Evolutionary conservation across 352 stramenopile species (phyloP), one percentile per base, ranked within the genome.

Genomic region (Phytophthora syringae): DNA sequence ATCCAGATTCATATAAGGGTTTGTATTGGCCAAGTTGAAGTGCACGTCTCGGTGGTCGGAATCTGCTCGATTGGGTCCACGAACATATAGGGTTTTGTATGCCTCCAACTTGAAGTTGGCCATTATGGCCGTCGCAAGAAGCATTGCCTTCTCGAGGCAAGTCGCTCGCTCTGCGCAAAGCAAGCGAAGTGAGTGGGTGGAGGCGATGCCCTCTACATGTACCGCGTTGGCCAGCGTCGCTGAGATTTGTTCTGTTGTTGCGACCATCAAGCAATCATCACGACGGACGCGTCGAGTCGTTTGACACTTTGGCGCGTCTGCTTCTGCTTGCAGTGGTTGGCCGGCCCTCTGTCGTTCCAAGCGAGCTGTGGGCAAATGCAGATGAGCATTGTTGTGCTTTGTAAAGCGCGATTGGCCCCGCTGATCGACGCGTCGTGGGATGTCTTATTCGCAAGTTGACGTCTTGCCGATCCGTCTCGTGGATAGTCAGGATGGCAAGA

Each of bases 401-500:
- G n/a, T n/a, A n/a, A n/a, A n/a, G n/a, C n/a, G n/a, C n/a, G n/a
- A 32, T 32, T 32, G 5, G 27, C 27, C 9, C 9, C 27, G 24
- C 44, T 12, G 12, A 24, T 47, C 44, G 44, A 30, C 44, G 44
- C n/a, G 24, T 34, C 20, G 43, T 32, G 13, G 43, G 18, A 25
- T 47, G 40, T 56, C 51, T 58, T 47, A 58, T 49, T 58, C 51
- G 30, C 37, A 13, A 16, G 13, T 32, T 32, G 27, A 45, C 52
- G n/a, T 27, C 51, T 60, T 59, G 36, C 47, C 49, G 39, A 57
- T 57, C 54, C 36, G 21, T 53, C 39, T 28, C 34, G 22, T 65
- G 62, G 52, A 76, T 70, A 68, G 56, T 65, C 56, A 64, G 50
- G 66, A 71, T 74, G 58, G 52, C 32, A 39, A 15, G 67, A 76